phyloP scores from a whole-genome alignment of 208 protist species.

The Naegleria lovaniensis region DNA sequence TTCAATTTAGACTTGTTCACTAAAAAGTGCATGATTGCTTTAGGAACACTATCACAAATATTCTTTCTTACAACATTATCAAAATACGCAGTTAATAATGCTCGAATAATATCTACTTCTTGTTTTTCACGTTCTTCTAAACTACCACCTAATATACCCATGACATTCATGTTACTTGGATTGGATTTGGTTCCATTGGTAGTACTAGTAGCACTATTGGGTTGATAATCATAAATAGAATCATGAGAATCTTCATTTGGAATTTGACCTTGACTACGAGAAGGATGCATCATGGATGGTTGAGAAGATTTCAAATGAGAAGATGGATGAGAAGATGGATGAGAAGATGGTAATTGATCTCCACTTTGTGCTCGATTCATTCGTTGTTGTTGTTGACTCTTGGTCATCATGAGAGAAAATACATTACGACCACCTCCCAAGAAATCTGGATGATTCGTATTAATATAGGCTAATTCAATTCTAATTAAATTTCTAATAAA shows the following conservation, averaged over 20 bases:
- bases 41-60: conserved; percentile 74
- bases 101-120: conserved; percentile 40
- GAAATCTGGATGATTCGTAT: conserved; percentile 82
- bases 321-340: no score
- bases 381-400: background rate
- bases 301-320: no score
- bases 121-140: background rate
- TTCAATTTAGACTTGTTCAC: conserved; percentile 80
- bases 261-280: background rate
- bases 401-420: background rate
- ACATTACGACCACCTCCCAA: conserved; percentile 37
- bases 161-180: background rate
- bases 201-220: no score
- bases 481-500: conserved; percentile 86
- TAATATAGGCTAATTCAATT: conserved; percentile 91
- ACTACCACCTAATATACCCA: background rate
- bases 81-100: conserved; percentile 57
- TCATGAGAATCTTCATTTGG: background rate
- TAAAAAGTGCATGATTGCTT: conserved; percentile 95
- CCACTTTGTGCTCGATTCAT: background rate
- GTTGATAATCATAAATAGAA: background rate
- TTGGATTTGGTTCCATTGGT: background rate
- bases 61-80: conserved; percentile 60
- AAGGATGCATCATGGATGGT: background rate
- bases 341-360: conserved; percentile 16